Evolutionary conservation across 371 early-diverging fungal genomes (phyloP).

Genomic region (Mucor racemosus): DNA sequence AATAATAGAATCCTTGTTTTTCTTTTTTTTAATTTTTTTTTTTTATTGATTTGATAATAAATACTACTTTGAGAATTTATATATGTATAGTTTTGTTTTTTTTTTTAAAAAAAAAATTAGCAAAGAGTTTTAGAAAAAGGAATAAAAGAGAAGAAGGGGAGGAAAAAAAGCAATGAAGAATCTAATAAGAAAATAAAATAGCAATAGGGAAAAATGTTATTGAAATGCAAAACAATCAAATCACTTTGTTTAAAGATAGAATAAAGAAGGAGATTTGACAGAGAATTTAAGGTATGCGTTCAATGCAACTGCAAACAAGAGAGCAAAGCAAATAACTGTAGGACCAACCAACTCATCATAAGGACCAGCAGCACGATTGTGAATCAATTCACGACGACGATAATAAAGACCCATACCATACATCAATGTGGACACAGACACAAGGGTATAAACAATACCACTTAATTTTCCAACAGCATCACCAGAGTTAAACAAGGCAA

Average conservation of each 20-base stretch:
- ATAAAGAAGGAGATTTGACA: conserved; percentile 14
- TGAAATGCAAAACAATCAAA: neutral
- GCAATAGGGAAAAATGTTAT: neutral
- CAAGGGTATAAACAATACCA: conserved; percentile 79
- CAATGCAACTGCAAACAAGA: conserved; percentile 84
- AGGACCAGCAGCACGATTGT: conserved; percentile 70
- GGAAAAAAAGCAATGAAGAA: neutral
- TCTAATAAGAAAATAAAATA: neutral
- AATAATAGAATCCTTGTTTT: too few relatives aligned
- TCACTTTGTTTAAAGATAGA: neutral
- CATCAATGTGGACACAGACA: conserved; percentile 81
- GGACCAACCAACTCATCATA: conserved; percentile 83
- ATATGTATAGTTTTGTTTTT: too few relatives aligned
- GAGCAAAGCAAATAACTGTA: conserved; percentile 84
- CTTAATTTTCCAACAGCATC: conserved; percentile 76
- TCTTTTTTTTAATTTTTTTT: too few relatives aligned
- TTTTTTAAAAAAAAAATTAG: too few relatives aligned
- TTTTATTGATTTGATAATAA: too few relatives aligned
- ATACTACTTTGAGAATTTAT: too few relatives aligned
- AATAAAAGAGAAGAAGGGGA: neutral
- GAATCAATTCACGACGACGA: conserved; percentile 91
- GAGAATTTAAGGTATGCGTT: conserved; percentile 87
- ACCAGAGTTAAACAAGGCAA: conserved; percentile 87
- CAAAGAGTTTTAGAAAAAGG: too few relatives aligned
- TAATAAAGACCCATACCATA: conserved; percentile 92